Evolutionary conservation across 306 rosid genomes (phyloP), one percentile per base, ranked within the genome.

Genomic region (Cajanus cajan): DNA sequence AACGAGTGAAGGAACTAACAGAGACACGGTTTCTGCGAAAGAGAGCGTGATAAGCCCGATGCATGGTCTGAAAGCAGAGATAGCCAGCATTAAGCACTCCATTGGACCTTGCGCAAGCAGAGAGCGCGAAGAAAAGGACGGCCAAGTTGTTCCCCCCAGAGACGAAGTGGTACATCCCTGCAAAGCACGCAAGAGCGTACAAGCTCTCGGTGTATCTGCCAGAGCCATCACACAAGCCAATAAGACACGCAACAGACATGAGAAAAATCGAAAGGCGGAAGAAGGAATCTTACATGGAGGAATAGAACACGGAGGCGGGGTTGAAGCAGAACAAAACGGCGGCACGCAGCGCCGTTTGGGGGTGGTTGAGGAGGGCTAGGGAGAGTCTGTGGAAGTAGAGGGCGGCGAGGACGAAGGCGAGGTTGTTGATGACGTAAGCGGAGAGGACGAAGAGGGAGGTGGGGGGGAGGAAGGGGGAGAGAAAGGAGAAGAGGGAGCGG

Each of bases 51-150:
- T 84, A 88, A 54, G 90, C 78, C 34, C 67, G 87, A 80, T 92
- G 98, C 94, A 90, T 75, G 0, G 97, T 88, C 86, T 90, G 95
- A 76, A 92, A 95, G 85, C 98, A 86, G 82, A 95, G 18, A 73
- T 95, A 95, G 43, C 98, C 98, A 70, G 94, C 98, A 84, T 90
- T 92, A 33, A 92, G 86, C 52, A 92, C 90, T 55, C 97, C 98
- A 77, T 95, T 91, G 70, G 98, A 95, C 91, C 98, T 88, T 14
- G 94, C 92, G 69, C 73, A 69, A 33, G 92, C 91, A 44, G 97
- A 91, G 67, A 95, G 86, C 33, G 91, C 95, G 44, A 92, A 79
- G 73, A 82, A 88, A 80, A 90, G 77, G 77, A 87, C 89, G 1
- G 95, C 87, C 25, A 88, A 37, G 70, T 64, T 78, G 83, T 83